phyloP scores from a whole-genome alignment of 2,329 filamentous ascomycete genomes.

The Xylariaceae sp. region DNA sequence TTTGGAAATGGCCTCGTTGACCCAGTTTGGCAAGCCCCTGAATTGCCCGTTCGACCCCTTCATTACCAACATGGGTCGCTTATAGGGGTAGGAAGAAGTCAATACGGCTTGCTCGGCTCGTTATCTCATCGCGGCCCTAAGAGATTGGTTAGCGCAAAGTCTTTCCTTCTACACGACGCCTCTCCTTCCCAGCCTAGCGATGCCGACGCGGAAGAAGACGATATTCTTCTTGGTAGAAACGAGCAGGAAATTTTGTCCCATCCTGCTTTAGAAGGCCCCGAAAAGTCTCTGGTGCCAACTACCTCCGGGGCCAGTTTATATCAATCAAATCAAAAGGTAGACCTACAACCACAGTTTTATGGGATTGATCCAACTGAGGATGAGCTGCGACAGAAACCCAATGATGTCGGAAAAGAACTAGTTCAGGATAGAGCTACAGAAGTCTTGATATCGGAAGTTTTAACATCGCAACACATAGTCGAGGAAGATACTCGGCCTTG shows the following conservation, averaged over 20 bases:
- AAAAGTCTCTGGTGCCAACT: slow-evolving; percentile 6
- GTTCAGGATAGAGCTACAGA: neutral
- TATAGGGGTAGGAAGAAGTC: slow-evolving; percentile 12
- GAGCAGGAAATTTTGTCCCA: slow-evolving; percentile 3
- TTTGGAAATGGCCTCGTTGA: slow-evolving; percentile 39
- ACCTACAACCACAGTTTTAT: neutral
- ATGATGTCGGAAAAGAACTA: neutral
- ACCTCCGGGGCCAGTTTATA: neutral
- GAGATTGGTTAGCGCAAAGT: slow-evolving; percentile 29
- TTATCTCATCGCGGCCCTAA: slow-evolving; percentile 15
- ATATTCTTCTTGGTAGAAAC: slow-evolving; percentile 33
- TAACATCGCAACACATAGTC: neutral
- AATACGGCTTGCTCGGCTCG: slow-evolving; percentile 11
- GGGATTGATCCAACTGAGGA: neutral
- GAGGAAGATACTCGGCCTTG: neutral
- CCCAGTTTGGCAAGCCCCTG: slow-evolving; percentile 48
- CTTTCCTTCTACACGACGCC: slow-evolving; percentile 18
- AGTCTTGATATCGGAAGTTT: neutral
- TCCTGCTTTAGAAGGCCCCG: neutral
- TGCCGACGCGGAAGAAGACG: slow-evolving; percentile 36
- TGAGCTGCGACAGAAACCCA: neutral
- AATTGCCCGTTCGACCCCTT: slow-evolving; percentile 24
- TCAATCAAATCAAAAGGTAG: neutral
- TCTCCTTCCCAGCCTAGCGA: slow-evolving; percentile 9
- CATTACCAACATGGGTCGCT: slow-evolving; percentile 25